Percentiles rank a stretch among this genome's conserved stretches.
These are phyloP conservation scores for Dactylonectria estremocensis DNA, from an alignment of 2,329 filamentous ascomycete genomes.

Conservation along the genomic window DNA sequence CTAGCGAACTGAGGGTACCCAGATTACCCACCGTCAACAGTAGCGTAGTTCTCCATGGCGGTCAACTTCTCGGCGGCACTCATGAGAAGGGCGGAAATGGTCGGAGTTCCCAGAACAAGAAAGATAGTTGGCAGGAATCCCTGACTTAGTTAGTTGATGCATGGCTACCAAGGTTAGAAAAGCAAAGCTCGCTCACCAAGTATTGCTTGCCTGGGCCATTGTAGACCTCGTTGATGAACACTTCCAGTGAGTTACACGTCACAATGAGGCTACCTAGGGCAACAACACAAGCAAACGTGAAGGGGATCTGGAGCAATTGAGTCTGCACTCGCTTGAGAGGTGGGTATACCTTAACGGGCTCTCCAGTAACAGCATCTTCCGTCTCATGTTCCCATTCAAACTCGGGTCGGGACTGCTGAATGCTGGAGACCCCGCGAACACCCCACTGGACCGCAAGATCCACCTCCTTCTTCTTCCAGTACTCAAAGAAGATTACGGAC, in stretches of 20 bases:
- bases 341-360: slow-evolving; percentile 83
- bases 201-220: slow-evolving; percentile 89
- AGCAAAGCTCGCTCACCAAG: slow-evolving; percentile 69
- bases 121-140: slow-evolving; percentile 91
- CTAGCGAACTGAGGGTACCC: slow-evolving; percentile 25
- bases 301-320: slow-evolving; percentile 87
- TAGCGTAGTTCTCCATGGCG: slow-evolving; percentile 93
- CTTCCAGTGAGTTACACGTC: slow-evolving; percentile 91
- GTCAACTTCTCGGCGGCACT: slow-evolving; percentile 83
- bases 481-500: slow-evolving; percentile 92
- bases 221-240: slow-evolving; percentile 96
- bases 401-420: slow-evolving; percentile 83
- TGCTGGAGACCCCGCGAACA: slow-evolving; percentile 85
- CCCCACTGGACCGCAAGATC: slow-evolving; percentile 92
- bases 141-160: slow-evolving; percentile 59
- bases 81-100: slow-evolving; percentile 83
- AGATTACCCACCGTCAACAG: slow-evolving; percentile 71
- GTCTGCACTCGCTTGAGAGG: slow-evolving; percentile 81
- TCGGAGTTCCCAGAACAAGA: slow-evolving; percentile 85
- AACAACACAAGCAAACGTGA: slow-evolving; percentile 80
- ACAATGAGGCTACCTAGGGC: slow-evolving; percentile 87
- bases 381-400: slow-evolving; percentile 85
- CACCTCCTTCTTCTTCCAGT: slow-evolving; percentile 94
- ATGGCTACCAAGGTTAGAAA: background rate
- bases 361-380: slow-evolving; percentile 86